Conservation (phyloP, 495 filamentous ascomycete species). For the Evernia prunastri region DNA sequence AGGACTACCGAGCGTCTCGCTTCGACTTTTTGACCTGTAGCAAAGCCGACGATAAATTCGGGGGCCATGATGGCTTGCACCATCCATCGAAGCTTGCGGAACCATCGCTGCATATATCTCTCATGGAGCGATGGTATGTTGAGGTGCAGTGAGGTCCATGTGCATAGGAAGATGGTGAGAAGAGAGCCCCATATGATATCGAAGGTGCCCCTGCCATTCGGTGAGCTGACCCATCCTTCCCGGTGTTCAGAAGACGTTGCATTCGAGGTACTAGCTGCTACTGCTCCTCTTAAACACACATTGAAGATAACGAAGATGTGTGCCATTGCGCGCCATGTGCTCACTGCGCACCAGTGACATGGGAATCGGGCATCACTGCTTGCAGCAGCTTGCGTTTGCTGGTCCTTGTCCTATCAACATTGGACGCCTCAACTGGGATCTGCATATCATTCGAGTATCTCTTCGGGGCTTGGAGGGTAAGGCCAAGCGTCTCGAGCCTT, state of each 20-base stretch:
- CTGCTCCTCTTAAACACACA: conserved; percentile 12
- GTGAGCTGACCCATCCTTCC: conserved; percentile 29
- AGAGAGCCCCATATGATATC: conserved; percentile 31
- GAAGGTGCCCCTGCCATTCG: conserved; percentile 28
- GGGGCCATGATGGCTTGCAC: conserved; percentile 30
- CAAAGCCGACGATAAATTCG: conserved; percentile 30
- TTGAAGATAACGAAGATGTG: conserved; percentile 1
- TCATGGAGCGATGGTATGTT: conserved; percentile 28
- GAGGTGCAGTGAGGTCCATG: conserved; percentile 30
- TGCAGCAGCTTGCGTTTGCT: neutral
- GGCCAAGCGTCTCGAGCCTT: neutral
- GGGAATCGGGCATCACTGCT: conserved; percentile 11
- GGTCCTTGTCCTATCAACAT: neutral
- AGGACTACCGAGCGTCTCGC: conserved; percentile 25
- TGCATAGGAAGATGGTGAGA: conserved; percentile 33
- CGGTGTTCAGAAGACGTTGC: conserved; percentile 18
- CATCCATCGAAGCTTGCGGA: conserved; percentile 31
- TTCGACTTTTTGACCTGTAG: conserved; percentile 29
- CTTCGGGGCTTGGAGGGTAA: neutral
- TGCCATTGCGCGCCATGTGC: conserved; percentile 15
- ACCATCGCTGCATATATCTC: conserved; percentile 22
- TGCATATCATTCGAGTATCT: neutral
- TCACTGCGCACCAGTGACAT: conserved; percentile 8
- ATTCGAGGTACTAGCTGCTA: conserved; percentile 17
- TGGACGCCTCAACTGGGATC: neutral